Percentiles rank a stretch among this genome's conserved stretches.
Conservation (phyloP, 306 rosid species). For the Albizia julibrissin region DNA sequence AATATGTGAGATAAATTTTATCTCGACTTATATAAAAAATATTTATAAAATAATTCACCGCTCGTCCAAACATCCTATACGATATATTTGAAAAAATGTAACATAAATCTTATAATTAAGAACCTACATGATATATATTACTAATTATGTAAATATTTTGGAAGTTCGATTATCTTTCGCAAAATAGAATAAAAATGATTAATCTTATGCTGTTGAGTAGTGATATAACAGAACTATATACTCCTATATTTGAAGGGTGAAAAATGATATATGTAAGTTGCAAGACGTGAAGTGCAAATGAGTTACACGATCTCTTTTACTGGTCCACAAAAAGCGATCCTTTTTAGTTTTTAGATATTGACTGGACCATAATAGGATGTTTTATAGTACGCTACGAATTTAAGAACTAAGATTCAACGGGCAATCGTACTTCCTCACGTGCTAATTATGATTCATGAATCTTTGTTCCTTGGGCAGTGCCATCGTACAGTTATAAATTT, state of each 20-base stretch:
- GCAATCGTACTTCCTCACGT: background rate
- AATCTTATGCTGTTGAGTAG: background rate
- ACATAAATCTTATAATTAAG: too few species aligned
- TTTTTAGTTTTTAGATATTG: background rate
- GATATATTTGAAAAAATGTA: too few species aligned
- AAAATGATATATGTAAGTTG: background rate
- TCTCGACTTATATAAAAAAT: too few species aligned
- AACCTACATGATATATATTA: too few species aligned
- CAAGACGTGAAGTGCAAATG: background rate
- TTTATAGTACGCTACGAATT: background rate
- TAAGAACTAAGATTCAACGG: background rate
- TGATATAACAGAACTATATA: too few species aligned
- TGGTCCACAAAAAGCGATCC: background rate
- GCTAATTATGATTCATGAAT: background rate
- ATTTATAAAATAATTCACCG: too few species aligned
- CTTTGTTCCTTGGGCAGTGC: background rate
- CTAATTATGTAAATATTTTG: too few species aligned
- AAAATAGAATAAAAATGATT: too few species aligned
- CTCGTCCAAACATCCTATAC: too few species aligned
- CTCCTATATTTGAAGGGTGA: background rate
- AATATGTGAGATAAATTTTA: too few species aligned
- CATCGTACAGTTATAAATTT: too few species aligned
- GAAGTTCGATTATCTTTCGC: too few species aligned
- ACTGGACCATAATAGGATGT: background rate
- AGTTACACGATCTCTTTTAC: background rate